These are phyloP conservation scores for Aristolochia contorta DNA, from an alignment of 164 flowering plant genomes.

Conservation along the genomic window DNA sequence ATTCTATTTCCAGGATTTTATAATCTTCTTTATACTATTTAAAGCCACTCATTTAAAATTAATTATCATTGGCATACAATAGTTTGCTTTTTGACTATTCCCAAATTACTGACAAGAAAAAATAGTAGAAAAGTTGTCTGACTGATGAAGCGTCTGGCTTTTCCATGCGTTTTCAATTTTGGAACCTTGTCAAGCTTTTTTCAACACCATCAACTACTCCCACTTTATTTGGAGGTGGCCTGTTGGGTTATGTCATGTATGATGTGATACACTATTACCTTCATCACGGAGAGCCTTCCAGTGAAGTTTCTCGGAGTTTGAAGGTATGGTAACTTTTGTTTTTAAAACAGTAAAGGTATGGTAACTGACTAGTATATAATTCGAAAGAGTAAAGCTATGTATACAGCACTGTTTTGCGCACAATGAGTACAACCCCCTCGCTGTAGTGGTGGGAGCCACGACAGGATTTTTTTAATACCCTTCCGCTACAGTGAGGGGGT, in stretches of 20 bases:
- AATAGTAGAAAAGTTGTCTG: neutral
- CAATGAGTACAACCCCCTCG: no score
- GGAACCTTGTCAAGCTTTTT: slow-evolving; percentile 50
- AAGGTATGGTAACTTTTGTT: slow-evolving; percentile 74
- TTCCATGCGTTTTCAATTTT: slow-evolving; percentile 35
- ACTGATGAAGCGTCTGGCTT: neutral
- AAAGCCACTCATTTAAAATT: no score
- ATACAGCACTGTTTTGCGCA: no score
- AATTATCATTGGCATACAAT: no score
- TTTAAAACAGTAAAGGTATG: no score
- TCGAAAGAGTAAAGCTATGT: no score
- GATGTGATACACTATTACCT: slow-evolving; percentile 87
- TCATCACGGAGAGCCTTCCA: slow-evolving; percentile 85
- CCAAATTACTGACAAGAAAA: neutral
- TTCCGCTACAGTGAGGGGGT: no score
- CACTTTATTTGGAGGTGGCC: slow-evolving; percentile 75
- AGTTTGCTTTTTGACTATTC: neutral
- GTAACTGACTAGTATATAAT: neutral
- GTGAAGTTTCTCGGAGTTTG: slow-evolving; percentile 35
- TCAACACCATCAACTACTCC: slow-evolving; percentile 67
- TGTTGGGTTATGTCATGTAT: slow-evolving; percentile 87
- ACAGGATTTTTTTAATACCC: no score
- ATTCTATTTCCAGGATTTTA: neutral
- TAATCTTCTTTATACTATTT: neutral
- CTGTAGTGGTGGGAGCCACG: no score